Evolutionary conservation across 768 basidiomycete species (phyloP), one percentile per base, ranked within the genome.

Genomic region (Boletus rufocinnamomeus): DNA sequence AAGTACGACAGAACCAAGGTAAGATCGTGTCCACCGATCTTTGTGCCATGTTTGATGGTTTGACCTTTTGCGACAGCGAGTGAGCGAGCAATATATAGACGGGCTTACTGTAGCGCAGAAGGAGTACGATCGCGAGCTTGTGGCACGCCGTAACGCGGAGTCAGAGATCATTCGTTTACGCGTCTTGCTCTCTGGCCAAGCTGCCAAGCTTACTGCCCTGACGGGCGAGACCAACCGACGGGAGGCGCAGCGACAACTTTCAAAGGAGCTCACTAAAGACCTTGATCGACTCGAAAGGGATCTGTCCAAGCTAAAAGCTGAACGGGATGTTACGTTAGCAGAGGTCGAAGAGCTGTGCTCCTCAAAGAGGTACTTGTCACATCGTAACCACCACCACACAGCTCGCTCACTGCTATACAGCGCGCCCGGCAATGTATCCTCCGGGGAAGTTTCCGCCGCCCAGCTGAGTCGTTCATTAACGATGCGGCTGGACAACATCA

Each of bases 101-200:
- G 97, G 97, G 43, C 78, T 99, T 43, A 88, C 87, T 1, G 94
- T 95, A 27, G 95, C 96, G 2, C 91, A 95, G 65, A 88, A 89
- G 44, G 97, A 98, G 69, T 98, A 96, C 69, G 95, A 98, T 69
- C 85, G 85, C 52, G 97, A 98, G 73, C 80, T 95, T 37, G 87
- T 90, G 57, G 85, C 88, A 23, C 84, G 96, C 21, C 85, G 92
- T 19, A 95, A 98, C 62, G 90, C 92, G 1, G 95, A 98, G 74
- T 88, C 91, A 0, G 95, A 98, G 75, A 91, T 98, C 57, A 88
- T 89, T 25, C 83, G 91, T 43, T 77, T 99, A 27, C 79, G 92
- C 44, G 86, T 93, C 32, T 80, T 95, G 51, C 79, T 98, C 23
- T 91, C 94, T 56, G 93, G 93, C 6, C 96, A 98, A 72, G 93